Conservation (phyloP, 306 rosid genomes). For the Quercus cerris region DNA sequence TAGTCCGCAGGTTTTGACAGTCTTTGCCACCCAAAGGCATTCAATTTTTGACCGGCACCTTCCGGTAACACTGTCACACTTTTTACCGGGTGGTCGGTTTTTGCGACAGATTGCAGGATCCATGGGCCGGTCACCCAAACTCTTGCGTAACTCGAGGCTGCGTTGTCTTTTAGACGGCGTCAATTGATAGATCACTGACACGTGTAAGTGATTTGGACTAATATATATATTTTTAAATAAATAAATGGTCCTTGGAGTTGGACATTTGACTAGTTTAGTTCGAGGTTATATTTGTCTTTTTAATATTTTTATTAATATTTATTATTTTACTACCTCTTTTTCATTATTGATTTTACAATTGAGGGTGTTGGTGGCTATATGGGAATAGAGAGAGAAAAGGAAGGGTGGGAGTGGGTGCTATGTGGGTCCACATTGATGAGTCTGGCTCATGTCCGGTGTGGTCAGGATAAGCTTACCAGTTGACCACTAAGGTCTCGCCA, state of each 20-base stretch:
- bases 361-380: no score
- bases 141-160: constrained; percentile 23
- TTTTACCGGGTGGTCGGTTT: neutral
- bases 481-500: neutral
- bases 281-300: neutral
- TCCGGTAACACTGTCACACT: neutral
- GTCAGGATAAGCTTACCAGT: constrained; percentile 3
- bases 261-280: neutral
- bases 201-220: neutral
- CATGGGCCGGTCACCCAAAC: neutral
- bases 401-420: neutral
- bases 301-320: no score
- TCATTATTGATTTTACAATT: no score
- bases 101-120: constrained; percentile 9
- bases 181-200: neutral
- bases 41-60: neutral
- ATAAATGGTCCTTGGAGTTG: neutral
- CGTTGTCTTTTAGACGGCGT: constrained; percentile 4
- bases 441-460: neutral
- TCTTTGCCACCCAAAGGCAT: neutral
- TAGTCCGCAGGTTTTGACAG: neutral
- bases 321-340: no score
- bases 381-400: no score
- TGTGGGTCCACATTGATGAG: constrained; percentile 12
- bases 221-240: no score